A percentile compares a stretch with the other conserved stretches of the same genome.
These are phyloP conservation scores for Brassica juncea DNA, from an alignment of 345 rosid genomes.

Conservation along the genomic window DNA sequence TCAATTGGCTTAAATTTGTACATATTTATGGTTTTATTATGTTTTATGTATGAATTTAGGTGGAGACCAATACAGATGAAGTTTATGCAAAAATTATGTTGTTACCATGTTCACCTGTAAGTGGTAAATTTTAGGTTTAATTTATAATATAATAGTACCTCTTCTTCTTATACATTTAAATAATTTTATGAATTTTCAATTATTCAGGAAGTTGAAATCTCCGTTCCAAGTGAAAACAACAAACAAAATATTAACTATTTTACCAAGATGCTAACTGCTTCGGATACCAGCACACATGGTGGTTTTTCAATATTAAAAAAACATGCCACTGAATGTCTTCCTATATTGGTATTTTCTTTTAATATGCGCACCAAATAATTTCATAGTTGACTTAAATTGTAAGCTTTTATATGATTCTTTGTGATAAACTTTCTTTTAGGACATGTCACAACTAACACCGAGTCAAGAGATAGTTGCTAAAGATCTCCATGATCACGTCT, in stretches of 20 bases:
- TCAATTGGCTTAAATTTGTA: no score
- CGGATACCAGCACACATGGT: background rate
- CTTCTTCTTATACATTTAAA: background rate
- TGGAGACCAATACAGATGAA: background rate
- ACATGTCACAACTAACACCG: background rate
- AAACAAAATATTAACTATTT: background rate
- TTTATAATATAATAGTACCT: background rate
- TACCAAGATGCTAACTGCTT: background rate
- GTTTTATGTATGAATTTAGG: background rate
- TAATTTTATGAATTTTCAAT: background rate
- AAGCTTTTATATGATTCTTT: background rate
- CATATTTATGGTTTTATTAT: no score
- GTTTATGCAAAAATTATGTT: background rate
- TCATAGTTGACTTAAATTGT: background rate
- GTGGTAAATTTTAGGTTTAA: slow-evolving; percentile 46
- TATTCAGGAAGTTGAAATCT: background rate
- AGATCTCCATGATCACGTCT: background rate
- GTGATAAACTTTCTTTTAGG: background rate
- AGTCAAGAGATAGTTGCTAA: background rate
- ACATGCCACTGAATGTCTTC: no score
- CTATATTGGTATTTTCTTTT: no score
- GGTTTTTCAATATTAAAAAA: no score
- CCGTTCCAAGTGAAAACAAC: background rate
- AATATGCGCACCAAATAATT: background rate
- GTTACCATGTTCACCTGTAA: slow-evolving; percentile 37